Evolutionary conservation across 768 basidiomycete genomes (phyloP).

Genomic region (Boletus vinaceobasis): DNA sequence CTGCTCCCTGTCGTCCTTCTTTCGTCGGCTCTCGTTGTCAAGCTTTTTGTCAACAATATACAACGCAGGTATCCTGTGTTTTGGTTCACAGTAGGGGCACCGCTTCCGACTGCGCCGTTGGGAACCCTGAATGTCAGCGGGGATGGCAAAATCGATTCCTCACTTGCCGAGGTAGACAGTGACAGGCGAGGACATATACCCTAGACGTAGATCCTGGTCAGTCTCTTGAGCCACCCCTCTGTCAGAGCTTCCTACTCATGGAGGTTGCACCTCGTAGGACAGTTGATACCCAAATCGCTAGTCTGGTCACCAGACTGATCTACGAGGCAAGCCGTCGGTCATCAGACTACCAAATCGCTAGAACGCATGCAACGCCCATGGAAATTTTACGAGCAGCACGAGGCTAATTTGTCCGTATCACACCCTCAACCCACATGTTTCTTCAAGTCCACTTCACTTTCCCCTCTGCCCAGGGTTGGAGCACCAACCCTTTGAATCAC

Average conservation of each 20-base stretch:
- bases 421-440: slow-evolving; percentile 30
- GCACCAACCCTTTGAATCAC: slow-evolving; percentile 1
- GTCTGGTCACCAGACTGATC: too few species aligned
- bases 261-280: background rate
- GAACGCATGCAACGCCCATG: background rate
- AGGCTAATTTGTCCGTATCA: slow-evolving; percentile 8
- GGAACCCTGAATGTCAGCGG: background rate
- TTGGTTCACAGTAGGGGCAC: slow-evolving; percentile 35
- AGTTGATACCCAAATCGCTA: background rate
- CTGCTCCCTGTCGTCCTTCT: slow-evolving; percentile 52
- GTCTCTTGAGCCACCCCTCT: background rate
- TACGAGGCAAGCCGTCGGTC: too few species aligned
- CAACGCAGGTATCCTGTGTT: slow-evolving; percentile 45
- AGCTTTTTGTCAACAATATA: slow-evolving; percentile 49
- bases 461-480: slow-evolving; percentile 33
- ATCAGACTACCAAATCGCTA: background rate
- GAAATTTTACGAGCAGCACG: slow-evolving; percentile 6
- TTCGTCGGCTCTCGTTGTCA: slow-evolving; percentile 43
- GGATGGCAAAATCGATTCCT: background rate
- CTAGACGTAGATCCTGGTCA: slow-evolving; percentile 2
- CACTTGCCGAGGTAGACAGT: background rate
- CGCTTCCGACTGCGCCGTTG: background rate
- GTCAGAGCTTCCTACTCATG: slow-evolving; percentile 4
- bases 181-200: background rate
- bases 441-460: slow-evolving; percentile 5